These are phyloP conservation scores for Starmerella khaoyaiensis DNA, from an alignment of 805 yeast species.

Conservation along the genomic window DNA sequence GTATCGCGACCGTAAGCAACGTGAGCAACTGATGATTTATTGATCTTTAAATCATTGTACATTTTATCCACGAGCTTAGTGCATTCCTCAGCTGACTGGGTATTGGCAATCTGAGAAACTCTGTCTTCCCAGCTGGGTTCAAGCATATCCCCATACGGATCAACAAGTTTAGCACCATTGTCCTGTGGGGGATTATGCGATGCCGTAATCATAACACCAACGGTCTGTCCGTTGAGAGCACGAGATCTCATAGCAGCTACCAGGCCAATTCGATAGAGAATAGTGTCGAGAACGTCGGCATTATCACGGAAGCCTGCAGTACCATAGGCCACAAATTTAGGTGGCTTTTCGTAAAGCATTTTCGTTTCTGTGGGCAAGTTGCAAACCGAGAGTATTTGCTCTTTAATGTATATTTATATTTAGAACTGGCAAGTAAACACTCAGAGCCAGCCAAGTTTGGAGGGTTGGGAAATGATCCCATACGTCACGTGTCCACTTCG, in stretches of 20 bases:
- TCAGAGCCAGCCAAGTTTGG: no score
- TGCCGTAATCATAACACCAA: constrained; percentile 96
- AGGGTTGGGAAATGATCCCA: no score
- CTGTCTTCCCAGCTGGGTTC: constrained; percentile 68
- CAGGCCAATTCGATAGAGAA: constrained; percentile 71
- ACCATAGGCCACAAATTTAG: constrained; percentile 51
- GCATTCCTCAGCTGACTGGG: constrained; percentile 37
- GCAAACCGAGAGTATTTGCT: neutral
- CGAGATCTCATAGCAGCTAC: constrained; percentile 76
- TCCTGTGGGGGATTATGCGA: constrained; percentile 88
- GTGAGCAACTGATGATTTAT: constrained; percentile 32
- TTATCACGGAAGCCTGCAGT: constrained; percentile 91
- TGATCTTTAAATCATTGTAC: constrained; percentile 35
- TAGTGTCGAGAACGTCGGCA: constrained; percentile 59
- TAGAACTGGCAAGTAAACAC: no score
- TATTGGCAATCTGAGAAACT: constrained; percentile 73
- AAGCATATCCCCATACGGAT: constrained; percentile 85
- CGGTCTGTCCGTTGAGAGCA: constrained; percentile 47
- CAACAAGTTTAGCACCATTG: constrained; percentile 88
- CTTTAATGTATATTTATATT: neutral
- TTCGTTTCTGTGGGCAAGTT: neutral
- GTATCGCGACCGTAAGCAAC: constrained; percentile 78
- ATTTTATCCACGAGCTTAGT: constrained; percentile 31
- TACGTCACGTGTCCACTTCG: no score
- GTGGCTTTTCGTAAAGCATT: constrained; percentile 12